Conservation (phyloP, 441 rosid genomes). For the Erodium texanum region DNA sequence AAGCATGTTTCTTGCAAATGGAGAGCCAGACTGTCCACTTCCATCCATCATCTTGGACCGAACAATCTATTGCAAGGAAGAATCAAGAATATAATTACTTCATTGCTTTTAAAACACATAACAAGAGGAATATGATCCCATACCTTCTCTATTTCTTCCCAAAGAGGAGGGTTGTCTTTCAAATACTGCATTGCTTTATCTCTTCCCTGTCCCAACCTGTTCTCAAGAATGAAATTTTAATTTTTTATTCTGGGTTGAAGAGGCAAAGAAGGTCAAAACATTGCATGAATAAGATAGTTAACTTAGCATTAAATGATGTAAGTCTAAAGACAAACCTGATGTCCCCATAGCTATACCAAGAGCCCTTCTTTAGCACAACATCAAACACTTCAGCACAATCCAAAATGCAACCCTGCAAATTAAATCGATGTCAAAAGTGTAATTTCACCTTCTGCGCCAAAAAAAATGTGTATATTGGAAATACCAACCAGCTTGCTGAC, state of each 20-base stretch:
- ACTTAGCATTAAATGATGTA: too few relatives aligned
- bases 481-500: slow-evolving; percentile 79
- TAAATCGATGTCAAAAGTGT: slow-evolving; percentile 19
- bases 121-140: too few relatives aligned
- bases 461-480: slow-evolving; percentile 9
- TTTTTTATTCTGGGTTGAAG: too few relatives aligned
- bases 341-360: slow-evolving; percentile 95
- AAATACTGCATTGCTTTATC: slow-evolving; percentile 74
- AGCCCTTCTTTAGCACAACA: slow-evolving; percentile 72
- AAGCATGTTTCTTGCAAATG: slow-evolving; percentile 26
- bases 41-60: slow-evolving; percentile 53
- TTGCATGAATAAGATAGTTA: neutral
- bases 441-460: slow-evolving; percentile 11
- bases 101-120: too few relatives aligned
- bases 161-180: slow-evolving; percentile 55
- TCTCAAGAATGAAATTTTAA: slow-evolving; percentile 8
- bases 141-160: slow-evolving; percentile 78
- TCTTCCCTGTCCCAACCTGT: slow-evolving; percentile 91
- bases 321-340: slow-evolving; percentile 42
- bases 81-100: neutral
- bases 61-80: slow-evolving; percentile 34
- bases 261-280: too few relatives aligned
- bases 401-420: slow-evolving; percentile 70
- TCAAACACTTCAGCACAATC: slow-evolving; percentile 88
- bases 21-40: slow-evolving; percentile 32